Evolutionary conservation across 2,329 filamentous ascomycete species (phyloP).

Genomic region (Helicocarpus griseus): DNA sequence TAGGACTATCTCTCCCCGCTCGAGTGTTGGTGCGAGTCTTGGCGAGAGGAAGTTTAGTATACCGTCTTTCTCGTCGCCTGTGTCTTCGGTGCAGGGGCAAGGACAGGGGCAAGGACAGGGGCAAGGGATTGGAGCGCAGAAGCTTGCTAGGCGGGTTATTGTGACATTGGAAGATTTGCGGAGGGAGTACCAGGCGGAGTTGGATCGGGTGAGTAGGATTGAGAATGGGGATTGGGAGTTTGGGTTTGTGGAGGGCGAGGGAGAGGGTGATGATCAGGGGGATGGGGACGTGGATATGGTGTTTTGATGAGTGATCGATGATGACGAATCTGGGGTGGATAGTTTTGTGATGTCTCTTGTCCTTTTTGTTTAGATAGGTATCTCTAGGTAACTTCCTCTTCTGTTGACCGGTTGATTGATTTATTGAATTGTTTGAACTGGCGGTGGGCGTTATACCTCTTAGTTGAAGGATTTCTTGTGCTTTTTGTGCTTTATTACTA

Average conservation of each 20-base stretch:
- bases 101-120: constrained; percentile 12
- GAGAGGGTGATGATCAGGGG: neutral
- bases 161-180: constrained; percentile 78
- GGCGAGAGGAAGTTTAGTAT: neutral
- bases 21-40: neutral
- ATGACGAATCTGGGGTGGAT: constrained; percentile 5
- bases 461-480: too few species aligned
- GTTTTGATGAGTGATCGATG: constrained; percentile 2
- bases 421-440: neutral
- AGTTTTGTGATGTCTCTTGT: constrained; percentile 3
- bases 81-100: neutral
- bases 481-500: neutral
- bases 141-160: constrained; percentile 56
- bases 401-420: neutral
- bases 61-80: neutral
- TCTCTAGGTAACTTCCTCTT: neutral
- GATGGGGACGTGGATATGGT: constrained; percentile 2
- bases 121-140: too few species aligned
- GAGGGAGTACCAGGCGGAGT: constrained; percentile 78
- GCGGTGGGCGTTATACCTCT: neutral
- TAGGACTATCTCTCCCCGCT: neutral
- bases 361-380: neutral
- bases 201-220: constrained; percentile 81
- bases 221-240: constrained; percentile 86
- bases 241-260: constrained; percentile 23